Evolutionary conservation across 345 rosid species (phyloP), one percentile per base, ranked within the genome.

Genomic region (Melaleuca quinquenervia): DNA sequence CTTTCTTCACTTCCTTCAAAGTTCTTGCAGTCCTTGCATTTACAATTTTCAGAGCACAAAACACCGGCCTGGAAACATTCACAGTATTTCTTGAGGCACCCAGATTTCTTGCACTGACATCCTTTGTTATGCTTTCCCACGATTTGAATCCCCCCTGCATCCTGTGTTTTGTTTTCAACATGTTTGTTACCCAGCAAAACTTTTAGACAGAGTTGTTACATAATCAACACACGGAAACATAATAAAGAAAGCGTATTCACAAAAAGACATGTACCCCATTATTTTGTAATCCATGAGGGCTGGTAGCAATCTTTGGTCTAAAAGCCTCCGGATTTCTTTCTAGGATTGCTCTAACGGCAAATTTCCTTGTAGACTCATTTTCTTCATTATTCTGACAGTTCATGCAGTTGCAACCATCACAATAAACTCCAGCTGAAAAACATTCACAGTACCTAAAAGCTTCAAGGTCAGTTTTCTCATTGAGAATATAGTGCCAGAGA

Each of bases 1-100:
- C 95, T 91, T 84, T 94, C 98, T 88, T 94, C 92, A 85, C 95
- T 94, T 87, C 94, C 98, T 87, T 95, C 94, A 27, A 88, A 93
- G 87, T 96, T 96, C 87, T 94, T 94, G 91, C 98, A 95, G 84
- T 95, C 98, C 90, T 91, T 86, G 86, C 98, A 96, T 91, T 85
- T 93, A 87, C 98, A 95, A 89, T 93, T 96, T 55, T 96, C 99
- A 50, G 98, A 96, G 90, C 99, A 96, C 45, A 93, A 85, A 88
- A 95, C 88, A 85, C 92, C 90, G 22, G 96, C 98, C 87, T 96
- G 96, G 90, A 91, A 96, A 91, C 99, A 95, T 88, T 95, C 99
- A 56, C 99, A 95, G 84, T 96, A 96, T 92, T 94, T 94, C 92
- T 95, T 96, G 52, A 96, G 97, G 90, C 97, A 96, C 54, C 98